A percentile compares a stretch with the other conserved stretches of the same genome.
These are phyloP conservation scores for Triticum urartu DNA, from an alignment of 176 grass and related monocot species.

Conservation along the genomic window DNA sequence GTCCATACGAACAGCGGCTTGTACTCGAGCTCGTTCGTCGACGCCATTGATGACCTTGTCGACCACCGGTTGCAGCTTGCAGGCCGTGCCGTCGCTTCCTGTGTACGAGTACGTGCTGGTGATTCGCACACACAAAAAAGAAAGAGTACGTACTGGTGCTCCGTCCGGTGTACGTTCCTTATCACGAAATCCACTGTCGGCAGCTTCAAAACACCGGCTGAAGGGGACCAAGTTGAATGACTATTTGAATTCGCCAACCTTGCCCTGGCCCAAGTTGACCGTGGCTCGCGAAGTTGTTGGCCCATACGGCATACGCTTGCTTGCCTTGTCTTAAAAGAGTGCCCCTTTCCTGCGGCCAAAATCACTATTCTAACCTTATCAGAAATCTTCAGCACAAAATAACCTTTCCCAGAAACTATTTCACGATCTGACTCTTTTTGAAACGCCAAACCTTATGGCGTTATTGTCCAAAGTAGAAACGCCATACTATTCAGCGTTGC, in stretches of 20 bases:
- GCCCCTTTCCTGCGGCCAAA: not conserved
- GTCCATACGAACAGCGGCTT: not conserved
- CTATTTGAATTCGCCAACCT: slow-evolving; percentile 20
- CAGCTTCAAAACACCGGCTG: not conserved
- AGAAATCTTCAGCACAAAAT: too few species aligned
- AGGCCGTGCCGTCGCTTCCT: not conserved
- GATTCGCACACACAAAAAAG: too few species aligned
- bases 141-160: not conserved
- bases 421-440: too few species aligned
- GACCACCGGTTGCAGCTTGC: not conserved
- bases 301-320: not conserved
- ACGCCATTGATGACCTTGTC: not conserved
- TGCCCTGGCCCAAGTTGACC: slow-evolving; percentile 36
- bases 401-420: too few species aligned
- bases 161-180: not conserved
- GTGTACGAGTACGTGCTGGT: too few species aligned
- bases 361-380: too few species aligned
- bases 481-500: too few species aligned
- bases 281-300: not conserved
- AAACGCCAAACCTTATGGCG: too few species aligned
- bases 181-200: not conserved
- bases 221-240: not conserved
- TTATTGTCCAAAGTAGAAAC: too few species aligned
- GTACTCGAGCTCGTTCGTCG: not conserved
- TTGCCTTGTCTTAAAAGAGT: slow-evolving; percentile 25